phyloP scores from a whole-genome alignment of 768 basidiomycete genomes.

The Aureoboletus auriporus region DNA sequence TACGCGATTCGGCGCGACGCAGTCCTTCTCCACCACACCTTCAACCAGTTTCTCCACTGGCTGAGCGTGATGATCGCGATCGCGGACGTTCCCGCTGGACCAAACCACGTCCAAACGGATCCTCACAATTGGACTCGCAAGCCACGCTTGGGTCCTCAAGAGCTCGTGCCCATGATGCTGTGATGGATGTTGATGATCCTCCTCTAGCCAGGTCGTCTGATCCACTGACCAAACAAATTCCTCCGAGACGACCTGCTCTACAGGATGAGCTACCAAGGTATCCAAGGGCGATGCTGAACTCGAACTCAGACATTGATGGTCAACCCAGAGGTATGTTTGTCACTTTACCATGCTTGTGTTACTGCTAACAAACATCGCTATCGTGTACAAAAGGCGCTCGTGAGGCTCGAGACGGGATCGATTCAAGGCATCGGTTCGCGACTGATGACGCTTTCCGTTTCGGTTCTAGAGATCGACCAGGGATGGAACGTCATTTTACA shows the following conservation, averaged over 20 bases:
- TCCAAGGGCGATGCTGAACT: conserved; percentile 35
- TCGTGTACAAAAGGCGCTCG: conserved; percentile 7
- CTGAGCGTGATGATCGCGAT: conserved; percentile 16
- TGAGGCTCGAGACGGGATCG: conserved; percentile 17
- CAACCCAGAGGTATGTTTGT: conserved; percentile 10
- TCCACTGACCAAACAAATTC: conserved; percentile 12
- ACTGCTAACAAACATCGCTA: not conserved
- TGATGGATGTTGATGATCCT: conserved; percentile 27
- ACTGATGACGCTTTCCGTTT: conserved; percentile 16
- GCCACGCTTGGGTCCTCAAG: conserved; percentile 17
- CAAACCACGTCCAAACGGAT: conserved; percentile 10
- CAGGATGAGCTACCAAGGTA: conserved; percentile 31
- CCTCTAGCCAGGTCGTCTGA: conserved; percentile 19
- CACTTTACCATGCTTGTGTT: not conserved
- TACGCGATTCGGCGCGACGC: conserved; percentile 10
- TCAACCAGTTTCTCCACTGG: conserved; percentile 3
- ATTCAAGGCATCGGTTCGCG: conserved; percentile 15
- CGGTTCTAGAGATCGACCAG: conserved; percentile 15
- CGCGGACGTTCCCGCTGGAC: conserved; percentile 12
- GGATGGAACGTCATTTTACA: conserved; percentile 14
- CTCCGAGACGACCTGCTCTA: conserved; percentile 12
- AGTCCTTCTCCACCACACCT: conserved; percentile 11
- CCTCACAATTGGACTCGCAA: conserved; percentile 12
- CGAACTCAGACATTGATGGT: conserved; percentile 19
- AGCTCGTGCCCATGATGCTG: conserved; percentile 18